Conservation (phyloP, 1,284 basidiomycete genomes). For the Sphaerobolus stellatus region DNA sequence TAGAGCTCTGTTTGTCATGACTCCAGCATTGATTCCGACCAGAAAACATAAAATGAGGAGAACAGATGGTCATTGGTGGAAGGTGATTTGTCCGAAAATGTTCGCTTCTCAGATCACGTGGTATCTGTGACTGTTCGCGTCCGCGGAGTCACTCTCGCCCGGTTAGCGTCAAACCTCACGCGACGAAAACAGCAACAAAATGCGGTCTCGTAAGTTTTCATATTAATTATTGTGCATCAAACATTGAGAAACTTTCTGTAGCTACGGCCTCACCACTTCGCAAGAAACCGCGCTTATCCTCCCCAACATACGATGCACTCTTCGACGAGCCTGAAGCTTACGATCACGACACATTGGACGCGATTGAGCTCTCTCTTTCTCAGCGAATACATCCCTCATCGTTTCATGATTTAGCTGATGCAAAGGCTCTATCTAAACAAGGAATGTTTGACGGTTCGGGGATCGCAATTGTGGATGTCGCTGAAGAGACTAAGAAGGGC, state of each 20-base stretch:
- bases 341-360: conserved; percentile 56
- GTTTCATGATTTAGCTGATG: not conserved
- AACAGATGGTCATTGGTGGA: too few species aligned
- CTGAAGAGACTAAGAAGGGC: not conserved
- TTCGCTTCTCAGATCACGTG: too few species aligned
- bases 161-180: too few species aligned
- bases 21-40: too few species aligned
- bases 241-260: not conserved
- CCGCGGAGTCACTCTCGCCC: too few species aligned
- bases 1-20: too few species aligned
- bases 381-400: conserved; percentile 27
- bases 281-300: conserved; percentile 64
- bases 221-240: too few species aligned
- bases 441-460: not conserved
- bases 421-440: not conserved
- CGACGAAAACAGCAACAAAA: too few species aligned
- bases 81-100: too few species aligned
- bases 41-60: too few species aligned
- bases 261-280: conserved; percentile 36
- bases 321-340: conserved; percentile 53
- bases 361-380: conserved; percentile 48
- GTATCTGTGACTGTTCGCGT: too few species aligned
- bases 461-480: not conserved
- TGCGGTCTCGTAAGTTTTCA: too few species aligned
- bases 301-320: conserved; percentile 65